Evolutionary conservation across 805 yeast species (phyloP), one percentile per base, ranked within the genome.

Genomic region (Sugiyamaella smithiae): DNA sequence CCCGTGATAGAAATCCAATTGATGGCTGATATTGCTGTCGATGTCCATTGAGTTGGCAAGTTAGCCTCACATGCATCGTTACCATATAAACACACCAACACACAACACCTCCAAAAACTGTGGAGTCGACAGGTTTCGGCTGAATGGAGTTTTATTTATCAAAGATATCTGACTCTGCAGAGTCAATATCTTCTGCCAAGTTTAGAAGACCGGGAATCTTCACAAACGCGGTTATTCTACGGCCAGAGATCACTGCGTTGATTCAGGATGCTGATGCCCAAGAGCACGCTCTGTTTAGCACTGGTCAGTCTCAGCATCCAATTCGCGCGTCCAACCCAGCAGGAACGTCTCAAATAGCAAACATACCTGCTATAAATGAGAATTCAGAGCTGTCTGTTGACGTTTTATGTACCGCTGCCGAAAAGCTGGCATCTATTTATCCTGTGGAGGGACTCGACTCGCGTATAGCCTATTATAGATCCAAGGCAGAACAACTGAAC

Each of bases 161-260:
- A 12, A 53, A 53, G 32, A 44, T 51, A 33, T 44, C 31, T 11
- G 53, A 44, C 29, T 36, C 51, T 6, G 49, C 56, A 11, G 45
- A 48, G 22, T 45, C 57, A 5, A 45, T 56, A 3, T 22, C 40
- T 5, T 23, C 55, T n/a, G 40, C 75, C 2, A 67, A 77, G 47
- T 82, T 82, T 62, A 64, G 72, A 17, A 71, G 75, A 0, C 79
- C 85, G 0, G 87, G 88, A 0, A 74, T 80, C 3, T 83, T 83
- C 62, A 78, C 84, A 33, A 83, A 83, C 57, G 83, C 88, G 1
- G 67, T 82, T 14, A 70, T 80, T 7, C 66, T 72, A 22, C 65
- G 69, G 43, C 80, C 81, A 9, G 70, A 72, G 24, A 80, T 82
- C 49, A 79, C 82, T 1, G 66, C 72, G 17, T 65, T 83, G n/a